These are phyloP conservation scores for Coemansia furcata DNA, from an alignment of 192 early-diverging fungal genomes.

Conservation along the genomic window DNA sequence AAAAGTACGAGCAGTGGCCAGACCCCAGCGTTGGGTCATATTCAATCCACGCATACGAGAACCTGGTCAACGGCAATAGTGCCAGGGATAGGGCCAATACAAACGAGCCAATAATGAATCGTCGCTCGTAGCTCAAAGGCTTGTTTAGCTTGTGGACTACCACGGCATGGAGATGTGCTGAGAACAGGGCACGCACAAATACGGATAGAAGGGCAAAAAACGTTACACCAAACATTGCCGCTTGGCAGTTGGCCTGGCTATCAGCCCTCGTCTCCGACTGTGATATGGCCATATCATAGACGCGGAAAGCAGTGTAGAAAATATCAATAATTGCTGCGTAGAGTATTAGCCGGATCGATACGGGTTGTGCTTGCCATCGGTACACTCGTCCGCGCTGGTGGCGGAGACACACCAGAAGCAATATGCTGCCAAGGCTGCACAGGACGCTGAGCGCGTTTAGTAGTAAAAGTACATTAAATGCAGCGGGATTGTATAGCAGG, in stretches of 20 bases:
- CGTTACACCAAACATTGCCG: constrained; percentile 38
- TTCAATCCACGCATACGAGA: constrained; percentile 30
- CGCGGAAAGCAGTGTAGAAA: constrained; percentile 13
- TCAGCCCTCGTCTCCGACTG: constrained; percentile 22
- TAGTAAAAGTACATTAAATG: constrained; percentile 9
- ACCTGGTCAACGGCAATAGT: constrained; percentile 20
- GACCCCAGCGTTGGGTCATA: constrained; percentile 34
- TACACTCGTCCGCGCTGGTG: constrained; percentile 1
- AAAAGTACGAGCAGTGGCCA: constrained; percentile 45
- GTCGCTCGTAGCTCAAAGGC: constrained; percentile 18
- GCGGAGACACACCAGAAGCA: constrained; percentile 5
- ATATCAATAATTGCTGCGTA: constrained; percentile 25
- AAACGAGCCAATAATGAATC: constrained; percentile 20
- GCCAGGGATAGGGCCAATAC: constrained; percentile 18
- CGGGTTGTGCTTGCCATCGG: constrained; percentile 19
- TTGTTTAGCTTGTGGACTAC: constrained; percentile 14
- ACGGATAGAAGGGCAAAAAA: constrained; percentile 34
- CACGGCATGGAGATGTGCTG: constrained; percentile 23
- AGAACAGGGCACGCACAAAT: constrained; percentile 27
- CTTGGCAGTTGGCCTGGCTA: constrained; percentile 37
- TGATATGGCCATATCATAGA: constrained; percentile 26
- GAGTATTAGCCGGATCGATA: constrained; percentile 23
- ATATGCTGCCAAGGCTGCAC: constrained; percentile 16
- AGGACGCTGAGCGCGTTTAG: constrained; percentile 22
- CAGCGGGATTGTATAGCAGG: constrained; percentile 11